Evolutionary conservation across 2,329 filamentous ascomycete genomes (phyloP), one percentile per base, ranked within the genome.

Genomic region (Botrytis paeoniae): DNA sequence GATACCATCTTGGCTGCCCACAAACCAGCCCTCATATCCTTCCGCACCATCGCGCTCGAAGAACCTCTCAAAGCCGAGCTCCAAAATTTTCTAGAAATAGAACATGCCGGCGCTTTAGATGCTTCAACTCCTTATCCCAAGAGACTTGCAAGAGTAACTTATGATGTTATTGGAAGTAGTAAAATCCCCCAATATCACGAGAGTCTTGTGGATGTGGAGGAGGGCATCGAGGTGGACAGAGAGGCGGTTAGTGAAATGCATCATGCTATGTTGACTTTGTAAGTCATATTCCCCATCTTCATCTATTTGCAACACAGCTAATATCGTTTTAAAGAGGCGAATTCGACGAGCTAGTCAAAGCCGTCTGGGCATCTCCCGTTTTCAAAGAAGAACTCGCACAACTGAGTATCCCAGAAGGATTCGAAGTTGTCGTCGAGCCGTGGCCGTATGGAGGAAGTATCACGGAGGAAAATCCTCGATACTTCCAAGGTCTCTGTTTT

Each of bases 41-140:
- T 89, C 84, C 90, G 90, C 78, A 83, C 84, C 37, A 83, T 91
- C n/a, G 90, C 85, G 20, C 82, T 89, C 16, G 81, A 85, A 41
- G 87, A 89, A 78, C 86, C 87, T 4, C 81, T 83, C 12, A 89
- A 89, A 81, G 79, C 80, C 14, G 83, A 86, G 69, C 83, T 88
- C 8, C 77, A 84, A 39, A 82, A 82, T 4, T 89, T 86, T 76
- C 79, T 88, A 29, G 83, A 83, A 22, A 83, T 84, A 6, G 84
- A 86, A 76, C 82, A 85, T 70, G 80, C 80, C 20, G 83, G 83
- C 1, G 77, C 78, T 71, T 69, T 82, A 18, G 80, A 82, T 4
- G 81, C 82, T 7, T 76, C 78, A 1, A 84, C 77, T 32, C 71
- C 75, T 59, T 75, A 83, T 3, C 87, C 86, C 22, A 82, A 84